These are phyloP conservation scores for Bocquillonia castaneifolia DNA, from an alignment of 441 rosid genomes.

Conservation along the genomic window DNA sequence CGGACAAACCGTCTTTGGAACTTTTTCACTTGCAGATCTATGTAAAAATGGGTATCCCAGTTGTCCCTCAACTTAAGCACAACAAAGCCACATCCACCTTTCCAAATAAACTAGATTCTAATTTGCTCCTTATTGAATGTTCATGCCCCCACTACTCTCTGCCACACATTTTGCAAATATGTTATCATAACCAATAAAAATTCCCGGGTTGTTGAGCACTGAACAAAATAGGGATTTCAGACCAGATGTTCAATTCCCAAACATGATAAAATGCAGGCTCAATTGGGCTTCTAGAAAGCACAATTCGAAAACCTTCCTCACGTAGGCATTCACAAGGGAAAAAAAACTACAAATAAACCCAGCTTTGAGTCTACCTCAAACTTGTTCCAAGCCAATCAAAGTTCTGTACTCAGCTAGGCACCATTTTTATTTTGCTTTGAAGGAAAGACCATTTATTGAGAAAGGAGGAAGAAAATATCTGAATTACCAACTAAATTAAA, in stretches of 20 bases:
- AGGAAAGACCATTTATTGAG: neutral
- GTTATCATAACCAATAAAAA: neutral
- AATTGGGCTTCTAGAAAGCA: neutral
- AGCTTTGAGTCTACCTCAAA: neutral
- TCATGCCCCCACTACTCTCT: neutral
- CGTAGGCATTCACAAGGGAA: neutral
- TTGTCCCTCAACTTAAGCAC: neutral
- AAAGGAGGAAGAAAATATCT: neutral
- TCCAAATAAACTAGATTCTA: neutral
- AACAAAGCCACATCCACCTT: neutral
- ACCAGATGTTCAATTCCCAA: neutral
- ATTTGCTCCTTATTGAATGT: neutral
- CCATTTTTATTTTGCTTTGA: neutral
- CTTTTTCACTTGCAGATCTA: neutral
- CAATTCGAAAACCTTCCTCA: neutral
- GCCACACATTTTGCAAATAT: no score
- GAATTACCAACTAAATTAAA: neutral
- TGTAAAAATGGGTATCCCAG: neutral
- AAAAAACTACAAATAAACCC: neutral
- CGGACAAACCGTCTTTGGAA: neutral
- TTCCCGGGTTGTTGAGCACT: neutral
- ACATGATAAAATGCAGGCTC: neutral
- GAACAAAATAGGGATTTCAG: neutral
- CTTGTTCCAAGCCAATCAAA: neutral
- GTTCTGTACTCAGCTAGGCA: neutral